Conservation (phyloP, 768 basidiomycete genomes). For the Cantharellus anzutake region DNA sequence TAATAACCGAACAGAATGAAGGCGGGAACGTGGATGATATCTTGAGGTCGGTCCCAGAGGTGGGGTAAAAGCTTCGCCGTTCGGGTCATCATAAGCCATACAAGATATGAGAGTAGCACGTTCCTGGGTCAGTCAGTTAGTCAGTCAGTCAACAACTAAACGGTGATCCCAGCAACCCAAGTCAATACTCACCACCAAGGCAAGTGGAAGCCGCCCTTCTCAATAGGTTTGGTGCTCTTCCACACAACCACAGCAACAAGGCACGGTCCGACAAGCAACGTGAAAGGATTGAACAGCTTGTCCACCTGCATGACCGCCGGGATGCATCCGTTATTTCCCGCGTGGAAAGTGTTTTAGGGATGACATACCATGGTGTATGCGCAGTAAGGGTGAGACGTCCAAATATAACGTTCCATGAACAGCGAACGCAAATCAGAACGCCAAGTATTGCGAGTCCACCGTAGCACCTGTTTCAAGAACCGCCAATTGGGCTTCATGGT, state of each 20-base stretch:
- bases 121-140: constrained; percentile 14
- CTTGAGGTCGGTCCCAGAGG: constrained; percentile 55
- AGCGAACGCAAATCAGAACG: constrained; percentile 71
- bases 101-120: constrained; percentile 18
- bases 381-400: constrained; percentile 72
- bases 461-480: constrained; percentile 80
- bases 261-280: constrained; percentile 65
- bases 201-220: constrained; percentile 57
- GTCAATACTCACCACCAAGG: constrained; percentile 49
- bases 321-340: not conserved
- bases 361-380: constrained; percentile 56
- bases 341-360: not conserved
- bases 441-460: constrained; percentile 94
- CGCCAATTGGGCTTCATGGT: constrained; percentile 97
- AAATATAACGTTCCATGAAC: constrained; percentile 75
- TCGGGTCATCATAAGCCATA: constrained; percentile 24
- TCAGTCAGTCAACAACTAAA: not conserved
- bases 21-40: constrained; percentile 68
- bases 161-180: too few species aligned
- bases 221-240: constrained; percentile 52
- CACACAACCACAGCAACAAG: constrained; percentile 60
- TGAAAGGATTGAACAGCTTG: constrained; percentile 73
- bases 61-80: constrained; percentile 56
- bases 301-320: constrained; percentile 33
- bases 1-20: constrained; percentile 87